Conservation (phyloP, 345 rosid genomes). For the Mallotus nudiflorus region DNA sequence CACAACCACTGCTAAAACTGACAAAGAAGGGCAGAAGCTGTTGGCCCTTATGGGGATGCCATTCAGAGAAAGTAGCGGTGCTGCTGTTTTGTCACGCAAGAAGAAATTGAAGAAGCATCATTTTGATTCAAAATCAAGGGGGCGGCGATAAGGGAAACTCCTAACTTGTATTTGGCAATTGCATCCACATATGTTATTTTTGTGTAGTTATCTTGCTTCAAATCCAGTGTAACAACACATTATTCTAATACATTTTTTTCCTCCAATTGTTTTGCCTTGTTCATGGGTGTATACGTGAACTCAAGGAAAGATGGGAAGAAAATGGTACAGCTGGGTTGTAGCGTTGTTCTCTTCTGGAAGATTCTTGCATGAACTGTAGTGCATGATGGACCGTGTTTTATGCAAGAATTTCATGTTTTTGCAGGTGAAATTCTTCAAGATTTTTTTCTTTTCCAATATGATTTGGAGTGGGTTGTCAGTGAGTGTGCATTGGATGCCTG, state of each 20-base stretch:
- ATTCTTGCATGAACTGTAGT: too few species aligned
- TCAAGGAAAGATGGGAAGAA: neutral
- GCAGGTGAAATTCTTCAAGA: too few species aligned
- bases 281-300: neutral
- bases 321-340: neutral
- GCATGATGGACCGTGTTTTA: too few species aligned
- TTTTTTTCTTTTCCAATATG: too few species aligned
- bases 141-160: constrained; percentile 42
- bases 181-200: neutral
- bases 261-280: neutral
- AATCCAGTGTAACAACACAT: constrained; percentile 1
- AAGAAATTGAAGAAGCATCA: constrained; percentile 85
- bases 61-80: constrained; percentile 56
- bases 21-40: constrained; percentile 74
- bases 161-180: neutral
- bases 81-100: constrained; percentile 40
- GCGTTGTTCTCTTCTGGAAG: too few species aligned
- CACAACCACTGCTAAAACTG: constrained; percentile 71
- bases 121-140: constrained; percentile 65
- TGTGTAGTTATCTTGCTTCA: neutral
- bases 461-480: too few species aligned
- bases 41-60: constrained; percentile 98
- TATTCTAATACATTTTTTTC: neutral
- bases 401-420: too few species aligned
- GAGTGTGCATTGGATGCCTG: too few species aligned